Percentiles rank a stretch among this genome's conserved stretches.
These are phyloP conservation scores for Fusarium phyllophilum DNA, from an alignment of 2,329 filamentous ascomycete species.

Conservation along the genomic window DNA sequence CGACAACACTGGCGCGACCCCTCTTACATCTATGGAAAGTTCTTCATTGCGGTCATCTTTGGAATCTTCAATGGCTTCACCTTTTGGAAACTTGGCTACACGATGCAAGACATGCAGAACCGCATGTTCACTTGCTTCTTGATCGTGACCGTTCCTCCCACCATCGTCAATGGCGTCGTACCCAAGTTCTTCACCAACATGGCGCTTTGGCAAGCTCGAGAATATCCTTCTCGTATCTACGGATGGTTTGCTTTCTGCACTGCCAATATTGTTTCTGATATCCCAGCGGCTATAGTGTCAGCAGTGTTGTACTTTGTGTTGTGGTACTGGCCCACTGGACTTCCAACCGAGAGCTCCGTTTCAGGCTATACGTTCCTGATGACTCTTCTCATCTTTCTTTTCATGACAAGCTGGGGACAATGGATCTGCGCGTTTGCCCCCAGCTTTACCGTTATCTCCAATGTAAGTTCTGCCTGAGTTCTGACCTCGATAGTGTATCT, in stretches of 20 bases:
- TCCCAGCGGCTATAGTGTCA: constrained; percentile 74
- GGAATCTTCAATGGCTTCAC: constrained; percentile 85
- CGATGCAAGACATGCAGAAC: constrained; percentile 76
- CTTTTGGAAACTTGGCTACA: constrained; percentile 75
- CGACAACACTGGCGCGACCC: constrained; percentile 80
- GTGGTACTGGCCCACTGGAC: constrained; percentile 81
- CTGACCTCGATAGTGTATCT: background rate
- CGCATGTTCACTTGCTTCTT: constrained; percentile 79
- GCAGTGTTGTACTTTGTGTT: constrained; percentile 75
- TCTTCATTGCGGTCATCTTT: constrained; percentile 76
- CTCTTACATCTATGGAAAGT: constrained; percentile 79
- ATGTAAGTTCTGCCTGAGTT: constrained; percentile 53
- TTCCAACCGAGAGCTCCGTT: constrained; percentile 71
- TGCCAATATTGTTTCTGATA: constrained; percentile 77
- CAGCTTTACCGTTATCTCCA: constrained; percentile 80
- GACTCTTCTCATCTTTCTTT: constrained; percentile 80
- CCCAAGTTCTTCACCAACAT: constrained; percentile 83
- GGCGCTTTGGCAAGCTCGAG: constrained; percentile 76
- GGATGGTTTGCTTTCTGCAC: constrained; percentile 81
- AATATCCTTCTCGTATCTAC: constrained; percentile 79
- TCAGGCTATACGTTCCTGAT: constrained; percentile 83
- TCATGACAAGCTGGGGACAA: constrained; percentile 80
- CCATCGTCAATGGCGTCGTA: constrained; percentile 77
- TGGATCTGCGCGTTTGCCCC: constrained; percentile 88
- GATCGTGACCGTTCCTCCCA: constrained; percentile 71